These are phyloP conservation scores for Viola pubescens DNA, from an alignment of 441 rosid genomes.

Conservation along the genomic window DNA sequence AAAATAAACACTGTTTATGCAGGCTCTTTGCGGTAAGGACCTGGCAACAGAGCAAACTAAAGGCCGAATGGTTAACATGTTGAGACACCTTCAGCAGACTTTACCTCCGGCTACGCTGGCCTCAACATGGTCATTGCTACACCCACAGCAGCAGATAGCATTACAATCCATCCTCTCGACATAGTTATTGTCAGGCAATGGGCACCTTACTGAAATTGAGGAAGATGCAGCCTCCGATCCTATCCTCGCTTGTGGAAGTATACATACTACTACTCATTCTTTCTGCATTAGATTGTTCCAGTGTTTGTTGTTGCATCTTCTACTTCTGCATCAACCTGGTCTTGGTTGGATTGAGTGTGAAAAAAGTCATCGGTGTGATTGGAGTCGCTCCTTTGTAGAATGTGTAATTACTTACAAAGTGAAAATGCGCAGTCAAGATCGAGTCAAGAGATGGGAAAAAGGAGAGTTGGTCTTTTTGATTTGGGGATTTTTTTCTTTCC, in stretches of 20 bases:
- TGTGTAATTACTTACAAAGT: constrained; percentile 34
- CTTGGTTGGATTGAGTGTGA: constrained; percentile 24
- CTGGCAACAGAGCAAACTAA: constrained; percentile 77
- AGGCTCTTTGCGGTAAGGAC: constrained; percentile 83
- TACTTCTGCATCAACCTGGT: constrained; percentile 18
- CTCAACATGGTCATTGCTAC: constrained; percentile 80
- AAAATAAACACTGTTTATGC: constrained; percentile 1
- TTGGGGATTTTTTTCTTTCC: background rate
- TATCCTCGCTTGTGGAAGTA: constrained; percentile 18
- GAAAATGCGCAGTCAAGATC: constrained; percentile 12
- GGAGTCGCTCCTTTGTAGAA: constrained; percentile 27
- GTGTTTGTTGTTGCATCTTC: constrained; percentile 13
- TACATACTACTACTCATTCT: constrained; percentile 31
- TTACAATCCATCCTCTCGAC: constrained; percentile 84
- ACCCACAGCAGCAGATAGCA: constrained; percentile 89
- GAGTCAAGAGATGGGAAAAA: constrained; percentile 20
- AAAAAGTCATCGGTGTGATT: constrained; percentile 17
- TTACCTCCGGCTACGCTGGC: constrained; percentile 85
- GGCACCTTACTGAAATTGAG: constrained; percentile 9
- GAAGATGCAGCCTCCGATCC: constrained; percentile 15
- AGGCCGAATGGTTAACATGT: constrained; percentile 63
- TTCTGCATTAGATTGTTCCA: constrained; percentile 25
- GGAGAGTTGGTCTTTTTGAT: constrained; percentile 15
- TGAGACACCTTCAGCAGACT: constrained; percentile 87
- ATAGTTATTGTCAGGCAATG: constrained; percentile 18